Conservation (phyloP, 1,284 basidiomycete genomes). For the Violaceomyces palustris region DNA sequence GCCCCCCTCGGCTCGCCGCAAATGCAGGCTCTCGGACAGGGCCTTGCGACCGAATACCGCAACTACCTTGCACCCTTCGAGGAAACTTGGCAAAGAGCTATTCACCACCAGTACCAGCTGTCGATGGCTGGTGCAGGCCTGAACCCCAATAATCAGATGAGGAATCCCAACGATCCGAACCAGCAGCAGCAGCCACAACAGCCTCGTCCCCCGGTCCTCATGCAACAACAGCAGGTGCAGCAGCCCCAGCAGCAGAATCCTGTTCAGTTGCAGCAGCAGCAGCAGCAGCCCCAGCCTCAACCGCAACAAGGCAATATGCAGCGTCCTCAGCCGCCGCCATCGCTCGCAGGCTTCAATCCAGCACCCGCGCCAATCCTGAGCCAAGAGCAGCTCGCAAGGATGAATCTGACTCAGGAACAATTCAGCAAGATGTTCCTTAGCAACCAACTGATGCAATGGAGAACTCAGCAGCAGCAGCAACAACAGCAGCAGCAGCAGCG, state of each 20-base stretch:
- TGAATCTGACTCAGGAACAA: slow-evolving; percentile 33
- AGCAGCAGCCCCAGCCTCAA: slow-evolving; percentile 15
- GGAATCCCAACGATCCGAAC: slow-evolving; percentile 16
- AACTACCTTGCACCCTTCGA: slow-evolving; percentile 44
- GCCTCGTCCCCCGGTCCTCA: not conserved
- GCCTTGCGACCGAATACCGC: slow-evolving; percentile 36
- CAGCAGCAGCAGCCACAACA: slow-evolving; percentile 16
- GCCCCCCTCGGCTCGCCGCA: slow-evolving; percentile 34
- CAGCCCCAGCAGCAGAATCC: slow-evolving; percentile 13
- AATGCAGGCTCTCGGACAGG: slow-evolving; percentile 22
- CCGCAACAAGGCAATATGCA: slow-evolving; percentile 4
- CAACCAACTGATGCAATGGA: slow-evolving; percentile 25
- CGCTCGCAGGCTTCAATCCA: slow-evolving; percentile 26
- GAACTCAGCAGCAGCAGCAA: slow-evolving; percentile 26
- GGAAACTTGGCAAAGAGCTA: slow-evolving; percentile 45
- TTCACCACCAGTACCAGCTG: slow-evolving; percentile 43
- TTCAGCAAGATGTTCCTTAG: slow-evolving; percentile 28
- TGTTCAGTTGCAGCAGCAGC: slow-evolving; percentile 3
- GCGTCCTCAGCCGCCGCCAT: slow-evolving; percentile 9
- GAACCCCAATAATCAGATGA: slow-evolving; percentile 19
- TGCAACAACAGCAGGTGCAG: slow-evolving; percentile 8
- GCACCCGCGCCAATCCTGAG: slow-evolving; percentile 26
- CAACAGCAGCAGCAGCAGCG: slow-evolving; percentile 20
- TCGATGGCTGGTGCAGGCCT: slow-evolving; percentile 27
- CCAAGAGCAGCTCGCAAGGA: slow-evolving; percentile 27